Conservation (phyloP, 2,329 filamentous ascomycete species). For the Sodiomyces alkalinus region DNA sequence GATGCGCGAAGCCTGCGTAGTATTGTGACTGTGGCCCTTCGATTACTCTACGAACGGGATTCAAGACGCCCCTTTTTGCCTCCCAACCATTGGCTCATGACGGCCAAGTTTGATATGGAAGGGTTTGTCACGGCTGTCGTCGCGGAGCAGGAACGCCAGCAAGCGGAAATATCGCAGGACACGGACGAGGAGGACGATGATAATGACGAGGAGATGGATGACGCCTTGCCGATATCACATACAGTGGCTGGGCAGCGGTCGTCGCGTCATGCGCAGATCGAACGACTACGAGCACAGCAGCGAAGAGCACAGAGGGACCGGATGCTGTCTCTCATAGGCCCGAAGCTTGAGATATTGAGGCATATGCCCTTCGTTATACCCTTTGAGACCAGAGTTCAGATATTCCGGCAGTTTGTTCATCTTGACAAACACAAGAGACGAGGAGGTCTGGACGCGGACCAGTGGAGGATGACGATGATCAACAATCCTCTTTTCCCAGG, state of each 20-base stretch:
- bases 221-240: conserved; percentile 9
- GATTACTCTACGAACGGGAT: conserved; percentile 85
- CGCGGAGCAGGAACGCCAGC: conserved; percentile 68
- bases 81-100: conserved; percentile 88
- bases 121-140: conserved; percentile 79
- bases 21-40: conserved; percentile 65
- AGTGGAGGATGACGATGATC: conserved; percentile 9
- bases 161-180: conserved; percentile 32
- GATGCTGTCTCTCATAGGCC: conserved; percentile 64
- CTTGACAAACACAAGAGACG: conserved; percentile 64
- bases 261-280: conserved; percentile 47
- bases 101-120: conserved; percentile 70
- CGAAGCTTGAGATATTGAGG: conserved; percentile 76
- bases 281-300: conserved; percentile 48
- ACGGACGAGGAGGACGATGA: conserved; percentile 16
- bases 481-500: conserved; percentile 9
- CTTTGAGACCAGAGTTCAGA: conserved; percentile 78
- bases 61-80: conserved; percentile 77
- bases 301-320: conserved; percentile 53
- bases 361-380: conserved; percentile 97
- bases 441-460: conserved; percentile 39
- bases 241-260: conserved; percentile 39
- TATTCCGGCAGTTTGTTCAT: conserved; percentile 84
- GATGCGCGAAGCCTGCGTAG: conserved; percentile 65
- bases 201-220: conserved; percentile 7